A percentile compares a stretch with the other conserved stretches of the same genome.
These are phyloP conservation scores for Austroboletus niveus DNA, from an alignment of 1,284 basidiomycete genomes.

Conservation along the genomic window DNA sequence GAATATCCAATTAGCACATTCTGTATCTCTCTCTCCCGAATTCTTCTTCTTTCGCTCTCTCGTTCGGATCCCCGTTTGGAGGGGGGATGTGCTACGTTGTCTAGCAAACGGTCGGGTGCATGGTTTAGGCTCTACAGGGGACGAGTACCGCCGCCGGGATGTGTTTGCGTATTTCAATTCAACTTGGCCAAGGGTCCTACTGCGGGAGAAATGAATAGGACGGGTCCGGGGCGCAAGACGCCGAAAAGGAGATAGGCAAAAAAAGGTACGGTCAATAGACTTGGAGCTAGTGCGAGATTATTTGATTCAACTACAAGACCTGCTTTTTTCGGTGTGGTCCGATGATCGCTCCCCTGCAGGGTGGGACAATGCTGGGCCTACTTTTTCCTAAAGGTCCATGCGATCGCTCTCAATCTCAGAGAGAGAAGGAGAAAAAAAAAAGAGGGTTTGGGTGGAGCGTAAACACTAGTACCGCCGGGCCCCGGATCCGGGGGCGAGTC, in stretches of 20 bases:
- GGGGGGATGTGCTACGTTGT: neutral
- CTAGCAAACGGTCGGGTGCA: neutral
- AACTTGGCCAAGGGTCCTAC: neutral
- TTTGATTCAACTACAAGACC: constrained; percentile 6
- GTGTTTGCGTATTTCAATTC: neutral
- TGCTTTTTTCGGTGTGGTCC: constrained; percentile 8
- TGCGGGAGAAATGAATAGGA: neutral
- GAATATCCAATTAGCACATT: constrained; percentile 6
- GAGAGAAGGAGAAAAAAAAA: too few relatives aligned
- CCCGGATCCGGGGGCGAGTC: too few relatives aligned
- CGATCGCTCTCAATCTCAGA: neutral
- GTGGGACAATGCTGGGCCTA: neutral
- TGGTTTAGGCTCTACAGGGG: constrained; percentile 11
- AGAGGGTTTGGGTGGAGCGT: neutral
- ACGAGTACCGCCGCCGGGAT: neutral
- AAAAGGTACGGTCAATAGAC: constrained; percentile 1
- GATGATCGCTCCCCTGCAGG: constrained; percentile 5
- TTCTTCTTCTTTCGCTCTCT: too few relatives aligned
- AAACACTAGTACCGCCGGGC: neutral
- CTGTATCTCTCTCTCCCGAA: neutral
- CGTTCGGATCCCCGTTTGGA: constrained; percentile 3
- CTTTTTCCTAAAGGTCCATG: neutral
- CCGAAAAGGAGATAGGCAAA: neutral
- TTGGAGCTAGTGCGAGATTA: constrained; percentile 2
- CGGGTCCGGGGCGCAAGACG: too few relatives aligned